Evolutionary conservation across 768 basidiomycete species (phyloP), one percentile per base, ranked within the genome.

Genomic region (Podaxis sp.): DNA sequence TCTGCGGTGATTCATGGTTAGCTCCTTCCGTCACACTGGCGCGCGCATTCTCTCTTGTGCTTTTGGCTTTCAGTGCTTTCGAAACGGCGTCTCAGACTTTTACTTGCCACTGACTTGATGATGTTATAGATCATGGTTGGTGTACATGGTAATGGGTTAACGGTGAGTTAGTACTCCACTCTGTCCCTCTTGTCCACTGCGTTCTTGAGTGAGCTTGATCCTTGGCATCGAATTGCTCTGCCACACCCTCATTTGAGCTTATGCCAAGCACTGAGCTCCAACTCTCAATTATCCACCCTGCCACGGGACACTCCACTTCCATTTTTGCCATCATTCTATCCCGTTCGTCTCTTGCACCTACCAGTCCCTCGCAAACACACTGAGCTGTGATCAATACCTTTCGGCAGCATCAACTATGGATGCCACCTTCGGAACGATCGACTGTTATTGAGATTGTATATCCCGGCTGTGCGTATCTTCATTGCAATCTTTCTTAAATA

Each of bases 401-500:
- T 49, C 7, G 33, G 7, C 56, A 73, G 67, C 89, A 91, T 70
- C 78, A 90, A 55, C 76, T 91, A 59, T 83, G 86, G 82, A 89
- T 91, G 88, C 85, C 88, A 20, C 76, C 80, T 17, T 85, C 85
- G 1, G 80, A 82, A 4, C 73, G 82, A 24, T 82, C 87, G 11
- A 84, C 88, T 8, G 84, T 90, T 6, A 86, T 91, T 65, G 89
- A 92, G 71, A 83, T 91, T 28, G 84, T 90, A 73, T 84, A 75
- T 67, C 88, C 87, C 0, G 72, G 73, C 22, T 85, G 88, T 59
- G 84, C 40, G 67, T 57, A 12, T n/a, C 4, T 11, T 54, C n/a
- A 2, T 1, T 36, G 38, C 15, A 30, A n/a, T 17, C 41, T 13
- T 22, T 24, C 8, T 50, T 20, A 28, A 11, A 17, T 7, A 46